A percentile compares a stretch with the other conserved stretches of the same genome.
These are phyloP conservation scores for Mesotaenium endlicherianum DNA, from an alignment of 139 green algal species.

Conservation along the genomic window DNA sequence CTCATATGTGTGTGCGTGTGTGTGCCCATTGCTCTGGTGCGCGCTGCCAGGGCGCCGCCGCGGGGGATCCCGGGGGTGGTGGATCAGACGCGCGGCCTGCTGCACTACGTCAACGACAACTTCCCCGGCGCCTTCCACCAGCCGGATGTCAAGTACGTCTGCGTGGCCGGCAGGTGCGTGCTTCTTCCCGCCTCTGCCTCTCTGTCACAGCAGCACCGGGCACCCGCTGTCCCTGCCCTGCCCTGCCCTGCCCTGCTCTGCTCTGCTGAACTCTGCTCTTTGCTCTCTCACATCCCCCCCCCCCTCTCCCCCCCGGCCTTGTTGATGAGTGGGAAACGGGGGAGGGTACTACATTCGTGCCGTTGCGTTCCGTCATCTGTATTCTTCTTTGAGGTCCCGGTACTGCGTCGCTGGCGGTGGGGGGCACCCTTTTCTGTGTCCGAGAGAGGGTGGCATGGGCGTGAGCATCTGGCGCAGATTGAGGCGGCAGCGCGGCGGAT, in stretches of 20 bases:
- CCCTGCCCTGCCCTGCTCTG: not conserved
- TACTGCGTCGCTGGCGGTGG: too few species aligned
- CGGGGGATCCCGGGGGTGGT: conserved; percentile 63
- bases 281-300: not conserved
- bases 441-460: too few species aligned
- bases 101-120: conserved; percentile 69
- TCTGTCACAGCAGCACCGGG: not conserved
- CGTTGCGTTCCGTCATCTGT: too few species aligned
- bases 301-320: not conserved
- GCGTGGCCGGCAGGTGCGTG: conserved; percentile 70
- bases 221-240: not conserved
- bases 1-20: too few species aligned
- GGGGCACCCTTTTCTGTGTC: too few species aligned
- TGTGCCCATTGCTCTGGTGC: too few species aligned
- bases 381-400: too few species aligned
- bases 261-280: not conserved
- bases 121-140: conserved; percentile 59
- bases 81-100: conserved; percentile 91
- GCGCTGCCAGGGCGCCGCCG: conserved; percentile 38
- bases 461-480: too few species aligned
- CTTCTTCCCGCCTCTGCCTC: not conserved
- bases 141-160: conserved; percentile 75
- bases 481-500: too few species aligned
- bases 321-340: too few species aligned
- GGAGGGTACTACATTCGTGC: too few species aligned